Evolutionary conservation across 495 filamentous ascomycete species (phyloP), one percentile per base, ranked within the genome.

Genomic region (Xylaria intraflava): DNA sequence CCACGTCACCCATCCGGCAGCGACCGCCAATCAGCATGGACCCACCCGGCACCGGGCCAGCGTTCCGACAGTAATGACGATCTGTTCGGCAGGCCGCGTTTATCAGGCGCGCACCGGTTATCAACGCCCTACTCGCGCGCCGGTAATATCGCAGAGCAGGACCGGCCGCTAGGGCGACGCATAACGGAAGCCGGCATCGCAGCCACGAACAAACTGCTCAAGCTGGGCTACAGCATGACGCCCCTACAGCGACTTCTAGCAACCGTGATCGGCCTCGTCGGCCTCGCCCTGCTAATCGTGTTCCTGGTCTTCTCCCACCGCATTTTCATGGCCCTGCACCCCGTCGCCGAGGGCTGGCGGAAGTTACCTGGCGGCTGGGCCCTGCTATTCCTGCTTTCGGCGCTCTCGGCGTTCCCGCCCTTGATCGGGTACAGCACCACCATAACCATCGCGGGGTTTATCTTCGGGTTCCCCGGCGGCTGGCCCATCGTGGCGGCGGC

Each of bases 401-500:
- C 90, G 63, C 67, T 81, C 29, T 83, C 86, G 8, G 89, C 85
- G 0, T 95, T 98, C 67, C 93, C 93, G 2, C 93, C 93, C 2
- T 64, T 96, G 54, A 86, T 98, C 60, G 93, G 93, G 7, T 96
- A 95, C 74, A 87, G 85, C 24, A 88, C 87, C 0, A 83, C 84
- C 53, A 78, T 94, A n/a, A 96, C 90, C 0, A 75, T 95, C 24
- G 74, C 88, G 11, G 93, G 93, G 0, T 96, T 96, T 65, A 82
- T 98, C n/a, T 98, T 89, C 71, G 94, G 90, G 0, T 84, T 96
- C 57, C 90, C 90, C 55, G 80, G 82, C 59, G 93, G 93, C 43
- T 98, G 93, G 93, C 80, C 88, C 51, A 83, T 98, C 41, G 85
- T 87, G 35, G 83, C 90, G 2, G 75, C 79, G 3, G 90, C 88